Evolutionary conservation across 768 basidiomycete genomes (phyloP).

Genomic region (Coprinopsis cinerea): DNA sequence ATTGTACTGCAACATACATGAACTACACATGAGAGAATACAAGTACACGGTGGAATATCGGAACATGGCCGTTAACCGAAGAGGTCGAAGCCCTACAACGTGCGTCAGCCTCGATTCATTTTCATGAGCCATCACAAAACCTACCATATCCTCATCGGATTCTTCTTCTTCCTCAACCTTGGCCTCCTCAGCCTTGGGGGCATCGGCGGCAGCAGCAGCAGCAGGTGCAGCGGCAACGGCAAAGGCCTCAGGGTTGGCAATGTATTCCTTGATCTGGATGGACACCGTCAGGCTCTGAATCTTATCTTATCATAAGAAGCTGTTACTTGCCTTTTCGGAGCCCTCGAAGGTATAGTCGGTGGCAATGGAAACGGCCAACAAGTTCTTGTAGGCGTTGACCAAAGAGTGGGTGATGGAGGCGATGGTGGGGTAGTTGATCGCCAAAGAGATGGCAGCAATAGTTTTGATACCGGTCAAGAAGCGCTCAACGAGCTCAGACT

Average conservation of each 20-base stretch:
- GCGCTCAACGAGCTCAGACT: constrained; percentile 83
- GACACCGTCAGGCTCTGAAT: constrained; percentile 36
- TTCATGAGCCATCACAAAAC: constrained; percentile 18
- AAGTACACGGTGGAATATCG: constrained; percentile 1
- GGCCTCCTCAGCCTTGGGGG: constrained; percentile 58
- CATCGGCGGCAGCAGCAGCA: constrained; percentile 48
- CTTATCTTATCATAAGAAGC: constrained; percentile 16
- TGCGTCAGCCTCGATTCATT: constrained; percentile 15
- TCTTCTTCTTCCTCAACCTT: constrained; percentile 82
- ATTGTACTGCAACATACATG: constrained; percentile 12
- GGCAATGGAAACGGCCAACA: constrained; percentile 79
- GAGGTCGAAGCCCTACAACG: constrained; percentile 81
- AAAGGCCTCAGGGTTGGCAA: constrained; percentile 98
- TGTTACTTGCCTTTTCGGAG: constrained; percentile 74
- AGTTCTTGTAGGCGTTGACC: constrained; percentile 99
- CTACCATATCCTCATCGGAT: constrained; percentile 85
- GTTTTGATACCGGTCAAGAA: constrained; percentile 94
- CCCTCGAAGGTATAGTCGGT: constrained; percentile 96
- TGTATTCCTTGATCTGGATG: constrained; percentile 73
- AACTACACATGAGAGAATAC: constrained; percentile 4
- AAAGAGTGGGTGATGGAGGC: constrained; percentile 92
- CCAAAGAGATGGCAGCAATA: constrained; percentile 92
- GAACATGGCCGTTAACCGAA: constrained; percentile 61
- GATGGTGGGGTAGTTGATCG: constrained; percentile 92
- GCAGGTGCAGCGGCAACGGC: constrained; percentile 71